Conservation (phyloP, 108 stramenopile genomes). For the Pseudonitzschia multiseries region DNA sequence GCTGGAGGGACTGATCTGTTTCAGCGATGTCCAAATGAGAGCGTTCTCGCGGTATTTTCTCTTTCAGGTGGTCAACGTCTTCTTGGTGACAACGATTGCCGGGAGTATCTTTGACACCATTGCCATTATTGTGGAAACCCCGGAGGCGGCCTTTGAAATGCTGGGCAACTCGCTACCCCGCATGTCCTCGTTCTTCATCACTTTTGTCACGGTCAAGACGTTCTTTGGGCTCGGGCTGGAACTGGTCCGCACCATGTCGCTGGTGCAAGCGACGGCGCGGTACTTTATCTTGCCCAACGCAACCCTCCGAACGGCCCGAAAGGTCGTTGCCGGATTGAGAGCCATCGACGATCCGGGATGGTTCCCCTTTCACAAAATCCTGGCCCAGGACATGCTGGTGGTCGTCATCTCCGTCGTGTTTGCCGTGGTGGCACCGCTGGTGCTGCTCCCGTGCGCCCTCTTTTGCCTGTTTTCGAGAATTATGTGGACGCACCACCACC, state of each 20-base stretch:
- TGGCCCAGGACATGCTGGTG: conserved; percentile 92
- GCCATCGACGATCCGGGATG: conserved; percentile 89
- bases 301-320: conserved; percentile 71
- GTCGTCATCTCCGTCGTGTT: conserved; percentile 88
- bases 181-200: conserved; percentile 87
- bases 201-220: conserved; percentile 87
- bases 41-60: conserved; percentile 90
- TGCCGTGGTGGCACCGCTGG: conserved; percentile 89
- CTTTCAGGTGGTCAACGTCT: conserved; percentile 88
- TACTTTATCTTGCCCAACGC: conserved; percentile 71
- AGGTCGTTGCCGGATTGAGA: conserved; percentile 58
- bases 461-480: conserved; percentile 82
- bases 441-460: conserved; percentile 77
- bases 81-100: conserved; percentile 91
- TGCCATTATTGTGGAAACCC: conserved; percentile 80
- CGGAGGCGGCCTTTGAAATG: conserved; percentile 84
- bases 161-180: conserved; percentile 87
- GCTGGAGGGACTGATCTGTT: conserved; percentile 77
- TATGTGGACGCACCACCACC: conserved; percentile 90
- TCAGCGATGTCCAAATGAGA: conserved; percentile 84
- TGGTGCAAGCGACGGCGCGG: conserved; percentile 64
- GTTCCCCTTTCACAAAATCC: conserved; percentile 90
- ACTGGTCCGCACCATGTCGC: conserved; percentile 66
- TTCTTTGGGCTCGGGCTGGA: conserved; percentile 85
- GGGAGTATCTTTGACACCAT: conserved; percentile 88